phyloP scores from a whole-genome alignment of 805 yeast genomes.

The Ogataea parapolymorpha region DNA sequence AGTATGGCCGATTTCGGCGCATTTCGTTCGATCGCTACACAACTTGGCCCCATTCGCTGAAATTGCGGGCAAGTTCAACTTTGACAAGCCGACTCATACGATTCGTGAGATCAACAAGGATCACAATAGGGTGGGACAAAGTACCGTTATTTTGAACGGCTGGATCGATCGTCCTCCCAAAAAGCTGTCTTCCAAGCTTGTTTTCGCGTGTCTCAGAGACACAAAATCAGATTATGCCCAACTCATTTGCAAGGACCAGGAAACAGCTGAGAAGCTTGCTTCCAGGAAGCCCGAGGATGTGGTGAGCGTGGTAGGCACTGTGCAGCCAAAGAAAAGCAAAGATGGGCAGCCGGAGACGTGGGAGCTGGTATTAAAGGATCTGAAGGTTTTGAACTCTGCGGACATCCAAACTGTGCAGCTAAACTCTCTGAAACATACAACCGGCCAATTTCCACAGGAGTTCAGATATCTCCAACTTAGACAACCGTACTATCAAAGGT shows the following conservation, averaged over 20 bases:
- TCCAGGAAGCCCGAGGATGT: conserved; percentile 70
- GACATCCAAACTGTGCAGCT: conserved; percentile 62
- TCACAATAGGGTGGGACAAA: conserved; percentile 6
- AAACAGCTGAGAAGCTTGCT: conserved; percentile 38
- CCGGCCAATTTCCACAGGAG: conserved; percentile 69
- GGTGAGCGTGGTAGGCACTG: conserved; percentile 58
- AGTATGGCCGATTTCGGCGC: conserved; percentile 4
- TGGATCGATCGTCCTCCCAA: conserved; percentile 81
- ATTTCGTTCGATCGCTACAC: conserved; percentile 1
- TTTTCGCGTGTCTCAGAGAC: conserved; percentile 78
- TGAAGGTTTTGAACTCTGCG: conserved; percentile 61
- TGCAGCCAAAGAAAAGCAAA: conserved; percentile 36
- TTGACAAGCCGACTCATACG: conserved; percentile 28
- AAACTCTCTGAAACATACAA: conserved; percentile 51
- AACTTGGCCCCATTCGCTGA: conserved; percentile 18
- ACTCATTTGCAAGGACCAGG: conserved; percentile 41
- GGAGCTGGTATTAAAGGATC: conserved; percentile 55
- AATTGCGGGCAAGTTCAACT: conserved; percentile 28
- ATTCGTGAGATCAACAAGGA: conserved; percentile 18
- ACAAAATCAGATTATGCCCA: conserved; percentile 65
- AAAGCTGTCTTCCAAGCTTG: conserved; percentile 57
- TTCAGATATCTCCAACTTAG: conserved; percentile 80
- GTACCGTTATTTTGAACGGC: conserved; percentile 60
- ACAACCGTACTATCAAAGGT: conserved; percentile 50
- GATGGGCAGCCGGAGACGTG: conserved; percentile 32